These are phyloP conservation scores for Cladophialophora carrionii DNA, from an alignment of 2,329 filamentous ascomycete species.

Conservation along the genomic window DNA sequence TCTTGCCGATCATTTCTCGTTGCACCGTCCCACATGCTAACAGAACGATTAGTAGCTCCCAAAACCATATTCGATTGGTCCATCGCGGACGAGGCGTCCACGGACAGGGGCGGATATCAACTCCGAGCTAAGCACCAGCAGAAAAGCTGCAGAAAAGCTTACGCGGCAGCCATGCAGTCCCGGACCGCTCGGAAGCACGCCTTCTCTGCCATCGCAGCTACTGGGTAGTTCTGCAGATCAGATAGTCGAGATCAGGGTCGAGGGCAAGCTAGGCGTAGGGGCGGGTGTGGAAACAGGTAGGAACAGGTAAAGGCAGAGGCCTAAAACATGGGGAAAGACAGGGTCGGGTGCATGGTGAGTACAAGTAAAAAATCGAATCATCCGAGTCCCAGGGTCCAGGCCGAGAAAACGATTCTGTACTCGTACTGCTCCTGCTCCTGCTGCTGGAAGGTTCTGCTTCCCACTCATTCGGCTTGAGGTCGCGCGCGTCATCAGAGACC, in stretches of 20 bases:
- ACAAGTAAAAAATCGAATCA: background rate
- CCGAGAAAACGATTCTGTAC: background rate
- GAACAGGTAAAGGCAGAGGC: background rate
- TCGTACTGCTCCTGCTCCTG: too few species aligned
- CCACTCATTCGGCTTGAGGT: background rate
- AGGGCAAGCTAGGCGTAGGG: background rate
- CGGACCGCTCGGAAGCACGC: background rate
- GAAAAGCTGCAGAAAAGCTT: slow-evolving; percentile 20
- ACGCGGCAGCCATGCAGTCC: background rate
- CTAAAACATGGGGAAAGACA: background rate
- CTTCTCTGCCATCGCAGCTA: background rate
- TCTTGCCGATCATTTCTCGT: background rate
- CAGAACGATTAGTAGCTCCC: slow-evolving; percentile 5
- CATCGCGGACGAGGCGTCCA: background rate
- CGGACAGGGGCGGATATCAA: slow-evolving; percentile 10
- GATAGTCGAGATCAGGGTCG: background rate
- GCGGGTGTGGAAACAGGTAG: background rate
- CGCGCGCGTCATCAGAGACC: background rate
- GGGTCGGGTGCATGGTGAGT: background rate
- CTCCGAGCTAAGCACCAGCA: background rate
- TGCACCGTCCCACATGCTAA: slow-evolving; percentile 3
- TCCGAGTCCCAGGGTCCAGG: background rate
- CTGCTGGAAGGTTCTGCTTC: background rate
- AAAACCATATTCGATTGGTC: background rate
- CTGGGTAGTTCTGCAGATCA: background rate